A percentile compares a stretch with the other conserved stretches of the same genome.
These are phyloP conservation scores for Coniochaeta sp. DNA, from an alignment of 2,329 filamentous ascomycete genomes.

Conservation along the genomic window DNA sequence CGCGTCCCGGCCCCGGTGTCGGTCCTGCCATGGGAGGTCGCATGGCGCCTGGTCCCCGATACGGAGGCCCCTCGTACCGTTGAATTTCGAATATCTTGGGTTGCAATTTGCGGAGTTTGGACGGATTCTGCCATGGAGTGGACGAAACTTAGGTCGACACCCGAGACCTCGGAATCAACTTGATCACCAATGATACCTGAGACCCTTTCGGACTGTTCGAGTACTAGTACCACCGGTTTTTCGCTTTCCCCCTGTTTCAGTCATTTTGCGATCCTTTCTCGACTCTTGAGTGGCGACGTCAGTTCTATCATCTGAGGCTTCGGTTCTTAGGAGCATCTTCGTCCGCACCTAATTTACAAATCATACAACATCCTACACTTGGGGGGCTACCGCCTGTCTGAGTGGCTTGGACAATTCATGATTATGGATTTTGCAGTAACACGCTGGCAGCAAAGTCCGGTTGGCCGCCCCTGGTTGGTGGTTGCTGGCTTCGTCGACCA, in stretches of 20 bases:
- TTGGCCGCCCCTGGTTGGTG: neutral
- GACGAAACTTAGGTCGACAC: neutral
- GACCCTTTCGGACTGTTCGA: conserved; percentile 4
- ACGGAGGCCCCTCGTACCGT: neutral
- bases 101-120: conserved; percentile 2
- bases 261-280: conserved; percentile 11
- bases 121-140: neutral
- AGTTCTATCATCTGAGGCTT: conserved; percentile 23
- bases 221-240: neutral
- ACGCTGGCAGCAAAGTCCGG: neutral
- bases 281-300: conserved; percentile 18
- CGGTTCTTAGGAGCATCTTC: conserved; percentile 26
- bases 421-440: conserved; percentile 28
- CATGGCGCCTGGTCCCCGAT: conserved; percentile 49
- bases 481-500: neutral
- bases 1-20: conserved; percentile 77
- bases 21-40: conserved; percentile 56
- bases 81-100: neutral
- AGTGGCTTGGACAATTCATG: conserved; percentile 31
- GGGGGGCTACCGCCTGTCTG: conserved; percentile 26
- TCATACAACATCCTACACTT: conserved; percentile 30
- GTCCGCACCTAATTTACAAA: conserved; percentile 27
- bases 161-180: neutral
- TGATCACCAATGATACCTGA: neutral
- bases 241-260: conserved; percentile 4